Percentiles rank a stretch among this genome's conserved stretches.
These are phyloP conservation scores for Lepidium didymum DNA, from an alignment of 345 rosid genomes.

Conservation along the genomic window DNA sequence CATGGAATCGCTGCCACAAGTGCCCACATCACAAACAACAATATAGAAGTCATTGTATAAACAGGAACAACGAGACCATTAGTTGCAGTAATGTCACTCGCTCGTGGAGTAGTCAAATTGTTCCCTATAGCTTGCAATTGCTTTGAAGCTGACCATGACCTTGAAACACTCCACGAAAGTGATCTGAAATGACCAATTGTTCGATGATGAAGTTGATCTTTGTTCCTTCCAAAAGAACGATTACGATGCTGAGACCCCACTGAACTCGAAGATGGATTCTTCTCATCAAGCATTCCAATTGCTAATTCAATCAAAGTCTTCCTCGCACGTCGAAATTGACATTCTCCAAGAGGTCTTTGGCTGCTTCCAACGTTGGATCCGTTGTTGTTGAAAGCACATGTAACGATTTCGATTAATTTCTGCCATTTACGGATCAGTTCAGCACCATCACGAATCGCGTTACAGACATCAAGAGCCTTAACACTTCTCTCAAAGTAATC, in stretches of 20 bases:
- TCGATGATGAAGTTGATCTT: constrained; percentile 29
- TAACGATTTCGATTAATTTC: constrained; percentile 69
- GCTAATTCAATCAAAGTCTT: constrained; percentile 72
- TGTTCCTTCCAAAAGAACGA: constrained; percentile 69
- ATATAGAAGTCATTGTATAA: constrained; percentile 54
- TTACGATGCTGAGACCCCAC: constrained; percentile 42
- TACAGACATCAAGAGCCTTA: constrained; percentile 79
- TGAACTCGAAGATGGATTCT: too few species aligned
- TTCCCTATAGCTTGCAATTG: constrained; percentile 78
- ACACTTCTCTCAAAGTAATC: constrained; percentile 64
- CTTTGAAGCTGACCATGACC: constrained; percentile 93
- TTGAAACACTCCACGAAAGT: constrained; percentile 85
- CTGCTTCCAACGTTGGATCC: neutral
- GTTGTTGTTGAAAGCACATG: constrained; percentile 49
- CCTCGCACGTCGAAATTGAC: constrained; percentile 80
- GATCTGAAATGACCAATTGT: constrained; percentile 68
- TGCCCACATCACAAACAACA: constrained; percentile 85
- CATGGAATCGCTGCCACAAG: constrained; percentile 93
- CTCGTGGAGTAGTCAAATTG: constrained; percentile 48
- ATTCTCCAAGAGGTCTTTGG: constrained; percentile 54
- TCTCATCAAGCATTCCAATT: constrained; percentile 76
- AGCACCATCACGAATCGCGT: constrained; percentile 77
- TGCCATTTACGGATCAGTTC: constrained; percentile 69
- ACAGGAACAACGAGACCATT: constrained; percentile 62
- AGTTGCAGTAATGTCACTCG: constrained; percentile 45